Evolutionary conservation across 1,284 basidiomycete species (phyloP), one percentile per base, ranked within the genome.

Genomic region (Leccinum pachyderme): DNA sequence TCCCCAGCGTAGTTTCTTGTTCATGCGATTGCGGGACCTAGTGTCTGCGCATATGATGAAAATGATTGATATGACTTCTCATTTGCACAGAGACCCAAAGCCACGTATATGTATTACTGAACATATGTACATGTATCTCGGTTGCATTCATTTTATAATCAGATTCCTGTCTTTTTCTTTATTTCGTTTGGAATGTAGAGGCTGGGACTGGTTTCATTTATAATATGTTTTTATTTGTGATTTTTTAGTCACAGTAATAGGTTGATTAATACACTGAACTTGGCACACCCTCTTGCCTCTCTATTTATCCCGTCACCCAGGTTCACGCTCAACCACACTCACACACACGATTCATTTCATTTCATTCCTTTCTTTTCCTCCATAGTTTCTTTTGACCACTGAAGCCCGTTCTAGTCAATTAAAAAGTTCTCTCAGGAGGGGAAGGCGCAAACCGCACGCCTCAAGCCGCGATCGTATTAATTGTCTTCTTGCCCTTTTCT

Each of bases 101-200:
- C 27, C 63, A 67, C 45, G 52, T 71, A 69, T 68, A 69, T 68
- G 63, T 69, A 68, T 69, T 59, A 58, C 22, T 33, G 56, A 61
- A 59, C 57, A 59, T 60, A 59, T 72, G 67, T 72, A 72, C 59
- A 60, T 52, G 61, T 71, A 71, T 59, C 31, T 49, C 32, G 51
- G 27, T 49, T 45, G 51, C 68, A 71, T 48, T 54, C 15, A 33
- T 31, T 35, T 31, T 25, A 56, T 57, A 65, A 70, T 56, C 54
- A 35, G 33, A 45, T 13, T 35, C 32, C 37, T 43, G 46, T 24
- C 41, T 39, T 39, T 27, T 27, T 27, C 43, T 27, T 9, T 27
- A 7, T 39, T 15, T 25, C 43, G 25, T 25, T 44, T 44, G n/a
- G 44, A 18, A 29, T 9, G 25, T 32, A n/a, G n/a, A 7, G 44